phyloP scores from a whole-genome alignment of 176 grass and related monocot species.

The Chrysopogon serrulatus region DNA sequence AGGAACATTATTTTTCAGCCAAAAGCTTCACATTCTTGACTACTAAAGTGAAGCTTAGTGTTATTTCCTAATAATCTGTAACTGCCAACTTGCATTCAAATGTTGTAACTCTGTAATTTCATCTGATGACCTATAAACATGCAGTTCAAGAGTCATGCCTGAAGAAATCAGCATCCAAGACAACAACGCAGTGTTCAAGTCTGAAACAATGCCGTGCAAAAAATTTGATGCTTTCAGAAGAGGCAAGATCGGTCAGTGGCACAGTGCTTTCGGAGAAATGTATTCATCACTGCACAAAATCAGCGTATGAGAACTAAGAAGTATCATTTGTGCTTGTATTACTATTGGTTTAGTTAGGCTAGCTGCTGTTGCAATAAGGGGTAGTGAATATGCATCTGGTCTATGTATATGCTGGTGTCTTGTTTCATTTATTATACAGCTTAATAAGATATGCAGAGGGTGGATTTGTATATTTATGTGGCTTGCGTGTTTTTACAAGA shows the following conservation, averaged over 20 bases:
- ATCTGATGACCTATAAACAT: neutral
- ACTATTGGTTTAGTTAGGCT: neutral
- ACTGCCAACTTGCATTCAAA: neutral
- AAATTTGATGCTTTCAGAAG: neutral
- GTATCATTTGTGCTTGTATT: neutral
- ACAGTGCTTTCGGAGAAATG: neutral
- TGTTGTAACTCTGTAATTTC: neutral
- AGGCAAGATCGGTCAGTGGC: neutral
- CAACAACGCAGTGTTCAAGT: neutral
- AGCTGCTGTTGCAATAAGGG: neutral
- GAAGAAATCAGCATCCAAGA: neutral
- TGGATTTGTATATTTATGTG: neutral
- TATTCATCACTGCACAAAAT: neutral
- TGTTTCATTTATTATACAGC: slow-evolving; percentile 5
- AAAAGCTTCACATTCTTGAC: neutral
- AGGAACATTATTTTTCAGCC: neutral
- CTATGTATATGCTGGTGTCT: neutral
- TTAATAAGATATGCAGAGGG: neutral
- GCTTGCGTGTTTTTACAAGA: neutral
- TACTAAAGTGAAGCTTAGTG: neutral
- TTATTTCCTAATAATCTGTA: neutral
- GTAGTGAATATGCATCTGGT: neutral
- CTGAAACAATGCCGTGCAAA: neutral
- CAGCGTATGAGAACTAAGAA: neutral
- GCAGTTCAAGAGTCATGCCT: neutral